Evolutionary conservation across 148 eudicot species (phyloP), one percentile per base, ranked within the genome.

Genomic region (Salicornia ramosissima): DNA sequence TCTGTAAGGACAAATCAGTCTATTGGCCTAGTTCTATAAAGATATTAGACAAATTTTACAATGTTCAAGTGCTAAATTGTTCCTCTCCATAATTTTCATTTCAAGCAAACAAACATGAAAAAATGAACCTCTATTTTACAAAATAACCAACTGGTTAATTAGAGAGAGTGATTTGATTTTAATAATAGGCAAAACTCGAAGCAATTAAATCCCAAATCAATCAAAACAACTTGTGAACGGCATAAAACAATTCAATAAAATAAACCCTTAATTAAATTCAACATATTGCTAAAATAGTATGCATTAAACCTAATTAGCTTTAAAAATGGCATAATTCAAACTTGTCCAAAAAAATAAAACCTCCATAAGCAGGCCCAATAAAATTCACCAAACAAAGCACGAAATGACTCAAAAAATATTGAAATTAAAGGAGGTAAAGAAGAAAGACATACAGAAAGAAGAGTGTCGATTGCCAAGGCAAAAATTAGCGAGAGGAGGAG

Each of bases 401-500:
- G n/a, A n/a, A n/a, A n/a, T n/a, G n/a, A n/a, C n/a, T n/a, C n/a
- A n/a, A n/a, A n/a, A n/a, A n/a, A n/a, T n/a, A n/a, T n/a, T n/a
- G n/a, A n/a, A n/a, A n/a, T 2, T 2, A 14, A 31, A 31, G 3
- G 7, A 19, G 60, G 29, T 5, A 77, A 12, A 53, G 31, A 61
- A 2, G 51, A 13, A 12, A 34, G 22, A 60, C 83, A 11, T 82
- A 94, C 99, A 94, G 68, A 57, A 62, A 28, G 80, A 68, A 70
- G 99, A 86, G 77, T 94, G 99, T 10, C 45, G 81, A 61, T 19
- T 39, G 12, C 68, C 79, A 81, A 90, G 96, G 79, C 96, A 94
- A 81, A 86, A 89, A 84, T 86, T 78, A 69, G 97, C 97, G 73
- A 94, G 99, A 26, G 99, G 99, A 78, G 99, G 97, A 10, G 99